Conservation (phyloP, 2,329 filamentous ascomycete genomes). For the Ceratocystis eucalypticola region DNA sequence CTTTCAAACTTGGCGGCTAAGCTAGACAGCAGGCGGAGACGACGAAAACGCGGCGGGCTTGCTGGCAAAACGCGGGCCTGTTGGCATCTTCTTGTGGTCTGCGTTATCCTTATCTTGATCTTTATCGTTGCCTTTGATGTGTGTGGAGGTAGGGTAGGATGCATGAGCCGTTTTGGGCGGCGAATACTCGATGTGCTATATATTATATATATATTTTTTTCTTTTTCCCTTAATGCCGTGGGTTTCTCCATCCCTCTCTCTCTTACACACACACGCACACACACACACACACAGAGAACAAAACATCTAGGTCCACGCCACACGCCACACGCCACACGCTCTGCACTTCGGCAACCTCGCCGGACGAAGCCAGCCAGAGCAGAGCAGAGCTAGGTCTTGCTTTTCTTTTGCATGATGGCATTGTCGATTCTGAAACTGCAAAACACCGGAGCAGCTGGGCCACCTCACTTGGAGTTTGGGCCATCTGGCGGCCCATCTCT, state of each 20-base stretch:
- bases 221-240: neutral
- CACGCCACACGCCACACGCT: neutral
- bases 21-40: neutral
- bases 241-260: neutral
- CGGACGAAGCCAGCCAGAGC: neutral
- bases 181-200: neutral
- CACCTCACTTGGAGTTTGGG: neutral
- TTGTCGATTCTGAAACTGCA: neutral
- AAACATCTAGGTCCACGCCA: neutral
- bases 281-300: neutral
- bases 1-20: neutral
- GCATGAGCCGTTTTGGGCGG: too few relatives aligned
- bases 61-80: neutral
- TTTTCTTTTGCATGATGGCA: constrained; percentile 1
- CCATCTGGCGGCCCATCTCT: neutral
- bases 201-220: neutral
- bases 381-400: too few relatives aligned
- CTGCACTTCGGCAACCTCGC: too few relatives aligned
- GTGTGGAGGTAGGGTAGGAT: neutral
- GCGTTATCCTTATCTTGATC: neutral
- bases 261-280: neutral
- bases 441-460: constrained; percentile 1
- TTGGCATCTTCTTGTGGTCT: too few relatives aligned
- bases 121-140: neutral
- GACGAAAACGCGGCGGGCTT: neutral